Base-by-base conservation (phyloP, 2,329 filamentous ascomycete species). In the Rosellinia necatrix region DNA sequence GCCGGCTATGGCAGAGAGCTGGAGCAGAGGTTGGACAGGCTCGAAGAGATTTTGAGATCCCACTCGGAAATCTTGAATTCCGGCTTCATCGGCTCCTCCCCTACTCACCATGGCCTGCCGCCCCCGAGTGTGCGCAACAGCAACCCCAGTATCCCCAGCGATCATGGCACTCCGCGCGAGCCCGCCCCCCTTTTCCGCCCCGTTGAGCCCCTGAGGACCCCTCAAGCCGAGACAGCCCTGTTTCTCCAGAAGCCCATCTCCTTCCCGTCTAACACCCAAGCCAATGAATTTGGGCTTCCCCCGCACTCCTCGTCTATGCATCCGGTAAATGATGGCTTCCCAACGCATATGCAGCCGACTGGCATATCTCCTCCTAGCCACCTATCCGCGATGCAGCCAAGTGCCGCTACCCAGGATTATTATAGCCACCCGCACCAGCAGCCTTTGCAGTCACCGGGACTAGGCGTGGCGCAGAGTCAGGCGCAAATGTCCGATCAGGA, bases 1-100 rank as follows among this genome's bases (percentile, higher is more conserved):
- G 85, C 85, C 29, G 85, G 85, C 13, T 91, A 91, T 70, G 88
- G 88, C 13, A 82, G 87, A 52, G 88, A 91, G 71, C 74, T 91
- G 24, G 88, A 91, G 70, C 85, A 89, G 65, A 82, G 88, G 32
- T 80, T 91, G 35, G 87, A 90, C 67, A 82, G 82, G 65, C 77
- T 90, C 10, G 87, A 90, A 69, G 82, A 85, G 54, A 82, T 88
- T 40, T 74, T 90, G 43, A 79, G 82, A 49, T 77, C 81, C 0
- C 88, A 91, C 72, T 82, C 85, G 43, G 85, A 86, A 60, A 84
- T 90, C 43, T 76, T 90, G 2, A 84, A 88, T 62, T 78, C 76
- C 24, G 80, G 81, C 50, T 78, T 86, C 43, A 68, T 73, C 48
- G 66, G 68, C 55, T 67, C 73, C 66, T 70, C 74, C 65, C 75